Evolutionary conservation across 1,139 yeast genomes (phyloP).

Genomic region (Suhomyces kunorum): DNA sequence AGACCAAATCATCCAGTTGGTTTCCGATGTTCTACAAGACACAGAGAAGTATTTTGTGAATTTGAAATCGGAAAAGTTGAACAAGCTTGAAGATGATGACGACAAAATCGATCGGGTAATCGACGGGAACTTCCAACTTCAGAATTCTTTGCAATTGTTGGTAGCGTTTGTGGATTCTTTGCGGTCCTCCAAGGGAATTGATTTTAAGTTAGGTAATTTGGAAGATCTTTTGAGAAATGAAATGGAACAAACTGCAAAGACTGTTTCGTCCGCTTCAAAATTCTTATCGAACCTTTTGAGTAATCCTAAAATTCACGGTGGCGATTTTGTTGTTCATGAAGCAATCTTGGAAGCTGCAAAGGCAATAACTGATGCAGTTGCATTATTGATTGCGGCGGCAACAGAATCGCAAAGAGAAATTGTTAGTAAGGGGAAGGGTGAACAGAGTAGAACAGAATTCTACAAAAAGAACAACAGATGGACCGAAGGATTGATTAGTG

Average conservation of each 20-base stretch:
- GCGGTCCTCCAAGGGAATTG: slow-evolving; percentile 43
- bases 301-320: slow-evolving; percentile 57
- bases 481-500: slow-evolving; percentile 93
- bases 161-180: slow-evolving; percentile 58
- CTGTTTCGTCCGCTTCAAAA: slow-evolving; percentile 66
- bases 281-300: slow-evolving; percentile 57
- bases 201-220: slow-evolving; percentile 52
- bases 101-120: slow-evolving; percentile 78
- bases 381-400: slow-evolving; percentile 70
- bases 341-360: slow-evolving; percentile 78
- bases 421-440: slow-evolving; percentile 70
- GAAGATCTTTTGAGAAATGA: slow-evolving; percentile 73
- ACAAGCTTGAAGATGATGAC: slow-evolving; percentile 53
- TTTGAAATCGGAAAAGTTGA: slow-evolving; percentile 55
- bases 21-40: slow-evolving; percentile 60
- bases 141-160: slow-evolving; percentile 65
- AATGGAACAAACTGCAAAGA: slow-evolving; percentile 68
- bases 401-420: slow-evolving; percentile 83
- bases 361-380: slow-evolving; percentile 79
- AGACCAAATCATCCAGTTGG: slow-evolving; percentile 49
- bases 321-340: slow-evolving; percentile 72
- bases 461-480: slow-evolving; percentile 88
- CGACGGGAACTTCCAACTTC: slow-evolving; percentile 72
- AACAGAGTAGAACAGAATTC: slow-evolving; percentile 68
- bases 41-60: slow-evolving; percentile 65